Conservation (phyloP, 352 stramenopile genomes). For the Aphanomyces cochlioides region DNA sequence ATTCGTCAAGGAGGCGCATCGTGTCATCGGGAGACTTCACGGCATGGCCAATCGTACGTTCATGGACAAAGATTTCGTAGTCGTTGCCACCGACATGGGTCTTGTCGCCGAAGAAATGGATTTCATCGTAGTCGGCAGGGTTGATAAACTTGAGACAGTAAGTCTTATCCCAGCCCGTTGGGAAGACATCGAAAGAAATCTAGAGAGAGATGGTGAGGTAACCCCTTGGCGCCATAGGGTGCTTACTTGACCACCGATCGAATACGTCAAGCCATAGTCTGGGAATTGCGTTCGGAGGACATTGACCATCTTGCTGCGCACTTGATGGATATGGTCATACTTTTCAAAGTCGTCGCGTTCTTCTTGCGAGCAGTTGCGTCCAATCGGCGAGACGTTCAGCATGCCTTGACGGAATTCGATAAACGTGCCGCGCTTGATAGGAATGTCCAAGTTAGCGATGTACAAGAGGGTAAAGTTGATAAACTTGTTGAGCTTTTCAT, state of each 20-base stretch:
- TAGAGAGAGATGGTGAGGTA: constrained; percentile 32
- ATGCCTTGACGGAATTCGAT: constrained; percentile 99
- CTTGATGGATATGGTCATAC: constrained; percentile 92
- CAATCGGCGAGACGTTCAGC: constrained; percentile 99
- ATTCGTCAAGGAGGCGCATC: constrained; percentile 92
- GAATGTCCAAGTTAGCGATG: constrained; percentile 92
- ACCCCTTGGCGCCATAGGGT: not conserved
- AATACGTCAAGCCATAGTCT: constrained; percentile 96
- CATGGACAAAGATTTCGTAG: constrained; percentile 97
- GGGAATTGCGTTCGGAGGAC: constrained; percentile 93
- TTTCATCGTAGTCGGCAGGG: constrained; percentile 95
- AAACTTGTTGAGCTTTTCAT: constrained; percentile 97
- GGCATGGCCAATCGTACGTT: constrained; percentile 96
- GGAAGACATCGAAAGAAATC: constrained; percentile 99
- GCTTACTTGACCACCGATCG: constrained; percentile 92
- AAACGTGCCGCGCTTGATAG: constrained; percentile 98
- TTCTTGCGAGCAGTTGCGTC: constrained; percentile 96
- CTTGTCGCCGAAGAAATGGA: constrained; percentile 99
- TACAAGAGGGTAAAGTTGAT: constrained; percentile 97
- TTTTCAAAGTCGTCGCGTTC: constrained; percentile 98
- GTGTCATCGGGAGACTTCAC: constrained; percentile 97
- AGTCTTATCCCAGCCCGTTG: constrained; percentile 98
- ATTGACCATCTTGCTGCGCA: constrained; percentile 95
- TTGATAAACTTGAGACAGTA: constrained; percentile 95
- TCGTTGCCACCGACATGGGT: constrained; percentile 98